Conservation (phyloP, 2,329 filamentous ascomycete genomes). For the Zarea fungicola region DNA sequence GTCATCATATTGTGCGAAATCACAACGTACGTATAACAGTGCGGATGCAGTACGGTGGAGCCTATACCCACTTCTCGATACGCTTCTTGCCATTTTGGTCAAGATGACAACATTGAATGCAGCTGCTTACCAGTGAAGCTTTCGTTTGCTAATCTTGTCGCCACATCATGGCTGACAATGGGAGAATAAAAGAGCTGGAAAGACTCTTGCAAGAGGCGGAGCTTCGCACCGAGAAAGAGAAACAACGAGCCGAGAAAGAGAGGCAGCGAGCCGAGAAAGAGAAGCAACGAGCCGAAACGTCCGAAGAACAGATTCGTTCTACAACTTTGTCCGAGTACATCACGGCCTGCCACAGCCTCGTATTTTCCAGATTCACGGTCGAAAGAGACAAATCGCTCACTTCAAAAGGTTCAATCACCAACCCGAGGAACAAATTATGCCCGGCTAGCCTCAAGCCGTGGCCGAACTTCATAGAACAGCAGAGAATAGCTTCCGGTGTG, state of each 20-base stretch:
- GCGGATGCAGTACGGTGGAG: too few relatives aligned
- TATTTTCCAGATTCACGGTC: conserved; percentile 22
- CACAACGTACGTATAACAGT: too few relatives aligned
- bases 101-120: background rate
- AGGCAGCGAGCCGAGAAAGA: conserved; percentile 11
- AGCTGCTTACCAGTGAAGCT: background rate
- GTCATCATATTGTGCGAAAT: too few relatives aligned
- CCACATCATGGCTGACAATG: background rate
- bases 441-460: conserved; percentile 24
- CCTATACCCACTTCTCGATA: too few relatives aligned
- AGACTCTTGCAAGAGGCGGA: background rate
- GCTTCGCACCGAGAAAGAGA: background rate
- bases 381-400: conserved; percentile 21
- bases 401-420: conserved; percentile 25
- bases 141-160: background rate
- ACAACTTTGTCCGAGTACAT: conserved; percentile 30
- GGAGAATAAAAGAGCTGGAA: background rate
- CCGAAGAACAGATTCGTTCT: conserved; percentile 19
- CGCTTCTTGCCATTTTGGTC: background rate
- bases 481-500: background rate
- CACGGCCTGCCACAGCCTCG: conserved; percentile 21
- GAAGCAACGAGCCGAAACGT: conserved; percentile 15
- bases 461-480: conserved; percentile 11
- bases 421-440: conserved; percentile 25
- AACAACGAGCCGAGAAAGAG: conserved; percentile 10